These are phyloP conservation scores for Claviceps humidiphila DNA, from an alignment of 2,329 filamentous ascomycete species.

Conservation along the genomic window DNA sequence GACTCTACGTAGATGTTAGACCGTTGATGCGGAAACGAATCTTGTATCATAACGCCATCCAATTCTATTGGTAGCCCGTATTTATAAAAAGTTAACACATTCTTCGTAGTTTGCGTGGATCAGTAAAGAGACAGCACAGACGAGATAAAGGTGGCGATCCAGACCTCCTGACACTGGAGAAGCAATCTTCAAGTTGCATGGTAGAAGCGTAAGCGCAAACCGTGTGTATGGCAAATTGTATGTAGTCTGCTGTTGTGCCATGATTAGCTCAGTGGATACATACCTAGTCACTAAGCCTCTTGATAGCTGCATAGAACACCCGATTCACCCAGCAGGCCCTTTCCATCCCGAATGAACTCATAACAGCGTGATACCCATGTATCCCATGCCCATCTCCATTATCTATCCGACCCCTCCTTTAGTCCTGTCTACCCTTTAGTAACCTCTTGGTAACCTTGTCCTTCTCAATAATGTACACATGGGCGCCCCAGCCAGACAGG, in stretches of 20 bases:
- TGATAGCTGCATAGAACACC: slow-evolving; percentile 9
- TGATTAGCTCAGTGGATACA: not conserved
- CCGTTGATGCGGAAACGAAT: slow-evolving; percentile 10
- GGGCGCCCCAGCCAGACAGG: slow-evolving; percentile 92
- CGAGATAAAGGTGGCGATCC: too few species aligned
- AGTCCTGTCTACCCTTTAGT: slow-evolving; percentile 95
- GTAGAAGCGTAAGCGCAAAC: not conserved
- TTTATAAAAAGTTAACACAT: too few species aligned
- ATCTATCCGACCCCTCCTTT: slow-evolving; percentile 18
- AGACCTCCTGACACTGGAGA: too few species aligned
- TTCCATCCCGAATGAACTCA: not conserved
- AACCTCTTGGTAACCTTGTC: slow-evolving; percentile 98
- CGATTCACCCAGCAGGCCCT: not conserved
- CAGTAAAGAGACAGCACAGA: too few species aligned
- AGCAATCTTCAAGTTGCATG: too few species aligned
- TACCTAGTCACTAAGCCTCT: slow-evolving; percentile 8
- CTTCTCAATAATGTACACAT: slow-evolving; percentile 99
- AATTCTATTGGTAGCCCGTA: not conserved
- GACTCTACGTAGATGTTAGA: slow-evolving; percentile 17
- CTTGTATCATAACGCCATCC: slow-evolving; percentile 11
- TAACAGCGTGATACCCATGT: not conserved
- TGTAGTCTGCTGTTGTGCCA: too few species aligned
- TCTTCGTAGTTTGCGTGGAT: too few species aligned
- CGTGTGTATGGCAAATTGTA: not conserved
- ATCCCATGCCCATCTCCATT: not conserved